Conservation (phyloP, 2,329 filamentous ascomycete species). For the Emergomyces pasteurianus region DNA sequence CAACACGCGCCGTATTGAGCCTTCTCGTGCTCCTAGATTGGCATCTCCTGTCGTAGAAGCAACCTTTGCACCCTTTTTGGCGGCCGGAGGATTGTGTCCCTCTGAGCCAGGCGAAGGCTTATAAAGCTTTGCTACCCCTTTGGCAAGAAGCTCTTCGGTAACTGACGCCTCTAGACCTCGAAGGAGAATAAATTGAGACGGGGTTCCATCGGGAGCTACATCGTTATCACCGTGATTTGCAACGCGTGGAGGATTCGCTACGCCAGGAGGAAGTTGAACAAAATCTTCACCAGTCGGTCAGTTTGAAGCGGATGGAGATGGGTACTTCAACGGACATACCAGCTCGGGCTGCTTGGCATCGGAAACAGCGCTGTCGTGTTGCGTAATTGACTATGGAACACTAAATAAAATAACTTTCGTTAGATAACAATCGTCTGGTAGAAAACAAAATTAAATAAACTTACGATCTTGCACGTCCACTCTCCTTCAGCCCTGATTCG, state of each 20-base stretch:
- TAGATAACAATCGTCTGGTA: not conserved
- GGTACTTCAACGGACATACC: constrained; percentile 28
- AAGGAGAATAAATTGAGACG: constrained; percentile 66
- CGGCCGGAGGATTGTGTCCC: constrained; percentile 21
- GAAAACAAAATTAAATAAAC: constrained; percentile 5
- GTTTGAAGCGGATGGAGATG: not conserved
- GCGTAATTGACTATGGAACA: constrained; percentile 47
- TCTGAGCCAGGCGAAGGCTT: constrained; percentile 37
- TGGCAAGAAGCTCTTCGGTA: constrained; percentile 59
- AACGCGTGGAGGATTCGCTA: constrained; percentile 31
- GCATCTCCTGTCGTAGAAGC: constrained; percentile 45
- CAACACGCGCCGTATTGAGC: constrained; percentile 65
- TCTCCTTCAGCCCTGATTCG: constrained; percentile 40
- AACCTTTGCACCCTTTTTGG: constrained; percentile 39
- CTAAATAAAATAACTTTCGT: constrained; percentile 21
- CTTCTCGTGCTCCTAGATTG: constrained; percentile 58
- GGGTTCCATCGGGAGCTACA: constrained; percentile 42
- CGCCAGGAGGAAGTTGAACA: constrained; percentile 14
- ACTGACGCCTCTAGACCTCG: constrained; percentile 59
- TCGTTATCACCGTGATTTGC: constrained; percentile 45
- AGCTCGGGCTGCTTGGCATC: constrained; percentile 44
- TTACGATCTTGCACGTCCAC: constrained; percentile 45
- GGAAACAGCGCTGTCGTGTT: constrained; percentile 44
- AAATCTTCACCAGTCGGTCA: constrained; percentile 9
- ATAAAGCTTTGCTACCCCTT: constrained; percentile 62